A percentile compares a stretch with the other conserved stretches of the same genome.
Conservation (phyloP, 192 early-diverging fungal genomes). For the Gigaspora rosea region DNA sequence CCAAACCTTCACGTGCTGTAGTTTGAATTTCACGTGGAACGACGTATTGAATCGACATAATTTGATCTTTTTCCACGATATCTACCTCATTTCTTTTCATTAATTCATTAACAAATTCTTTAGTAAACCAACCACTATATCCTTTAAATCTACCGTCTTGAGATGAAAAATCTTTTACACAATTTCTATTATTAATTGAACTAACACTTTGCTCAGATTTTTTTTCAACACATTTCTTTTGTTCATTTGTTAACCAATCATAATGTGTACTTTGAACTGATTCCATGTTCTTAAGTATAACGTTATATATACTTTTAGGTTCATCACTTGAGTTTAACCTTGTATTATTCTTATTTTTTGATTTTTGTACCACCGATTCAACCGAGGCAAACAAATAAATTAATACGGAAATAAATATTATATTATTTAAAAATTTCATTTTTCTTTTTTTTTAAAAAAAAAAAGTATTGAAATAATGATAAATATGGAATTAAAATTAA, state of each 20-base stretch:
- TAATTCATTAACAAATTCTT: neutral
- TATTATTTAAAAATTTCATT: no score
- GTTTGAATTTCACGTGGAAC: neutral
- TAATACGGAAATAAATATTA: no score
- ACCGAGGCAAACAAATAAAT: no score
- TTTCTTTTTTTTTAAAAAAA: no score
- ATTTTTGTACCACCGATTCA: no score
- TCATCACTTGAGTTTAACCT: no score
- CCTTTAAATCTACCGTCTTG: neutral
- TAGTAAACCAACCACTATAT: neutral
- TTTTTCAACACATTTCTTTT: neutral
- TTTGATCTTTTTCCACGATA: neutral
- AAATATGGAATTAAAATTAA: no score
- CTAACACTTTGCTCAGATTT: neutral
- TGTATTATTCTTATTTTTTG: no score
- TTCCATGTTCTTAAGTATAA: no score
- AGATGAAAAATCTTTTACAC: neutral
- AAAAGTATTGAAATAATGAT: no score
- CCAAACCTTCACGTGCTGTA: conserved; percentile 37
- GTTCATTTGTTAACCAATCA: neutral
- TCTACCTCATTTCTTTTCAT: neutral
- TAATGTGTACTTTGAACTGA: no score
- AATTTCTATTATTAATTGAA: neutral
- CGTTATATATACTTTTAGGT: no score
- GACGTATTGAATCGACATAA: neutral